A percentile compares a stretch with the other conserved stretches of the same genome.
Conservation (phyloP, 306 rosid species). For the Sechiopsis laciniata region DNA sequence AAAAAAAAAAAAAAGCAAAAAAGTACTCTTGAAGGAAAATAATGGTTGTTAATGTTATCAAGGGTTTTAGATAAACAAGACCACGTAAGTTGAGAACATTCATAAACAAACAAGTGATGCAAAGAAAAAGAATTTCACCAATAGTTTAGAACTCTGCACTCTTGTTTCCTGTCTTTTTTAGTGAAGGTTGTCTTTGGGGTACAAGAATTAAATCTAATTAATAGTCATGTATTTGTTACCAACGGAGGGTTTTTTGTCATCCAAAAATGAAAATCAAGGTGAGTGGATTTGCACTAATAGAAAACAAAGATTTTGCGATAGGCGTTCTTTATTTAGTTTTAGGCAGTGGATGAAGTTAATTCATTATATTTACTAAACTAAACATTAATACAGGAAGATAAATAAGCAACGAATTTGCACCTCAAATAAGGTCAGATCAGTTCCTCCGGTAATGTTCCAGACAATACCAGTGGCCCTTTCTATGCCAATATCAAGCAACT, state of each 20-base stretch:
- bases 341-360: background rate
- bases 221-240: background rate
- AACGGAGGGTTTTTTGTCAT: background rate
- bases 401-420: conserved; percentile 29
- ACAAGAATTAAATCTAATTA: background rate
- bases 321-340: background rate
- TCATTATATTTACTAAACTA: background rate
- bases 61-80: background rate
- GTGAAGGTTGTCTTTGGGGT: background rate
- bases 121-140: background rate
- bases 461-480: conserved; percentile 99
- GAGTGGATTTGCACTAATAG: background rate
- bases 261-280: background rate
- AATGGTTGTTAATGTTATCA: background rate
- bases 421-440: conserved; percentile 90
- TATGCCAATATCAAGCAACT: conserved; percentile 90
- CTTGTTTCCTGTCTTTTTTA: background rate
- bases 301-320: background rate
- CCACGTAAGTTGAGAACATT: conserved; percentile 2
- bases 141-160: background rate
- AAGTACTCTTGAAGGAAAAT: background rate
- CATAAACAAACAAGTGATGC: conserved; percentile 9
- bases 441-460: conserved; percentile 99
- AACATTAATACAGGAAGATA: background rate
- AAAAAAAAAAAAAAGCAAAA: background rate